Evolutionary conservation across 306 rosid species (phyloP).

Genomic region (Albizia julibrissin): DNA sequence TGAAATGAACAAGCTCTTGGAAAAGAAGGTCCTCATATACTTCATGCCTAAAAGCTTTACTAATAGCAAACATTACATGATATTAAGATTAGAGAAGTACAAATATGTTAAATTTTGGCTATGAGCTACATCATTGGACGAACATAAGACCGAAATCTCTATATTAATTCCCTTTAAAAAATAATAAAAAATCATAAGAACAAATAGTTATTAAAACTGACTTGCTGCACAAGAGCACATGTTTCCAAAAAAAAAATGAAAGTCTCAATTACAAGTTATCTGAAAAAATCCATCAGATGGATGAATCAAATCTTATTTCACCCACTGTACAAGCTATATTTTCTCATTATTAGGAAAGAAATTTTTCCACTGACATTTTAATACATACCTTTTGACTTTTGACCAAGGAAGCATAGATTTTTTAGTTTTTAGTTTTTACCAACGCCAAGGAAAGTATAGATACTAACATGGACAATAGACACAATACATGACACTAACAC

Average conservation of each 20-base stretch:
- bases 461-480: neutral
- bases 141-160: neutral
- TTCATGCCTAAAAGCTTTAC: neutral
- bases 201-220: neutral
- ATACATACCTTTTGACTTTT: neutral
- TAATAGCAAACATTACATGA: neutral
- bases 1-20: neutral
- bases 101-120: neutral
- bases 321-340: neutral
- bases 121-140: neutral
- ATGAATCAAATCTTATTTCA: neutral
- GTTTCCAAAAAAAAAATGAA: neutral
- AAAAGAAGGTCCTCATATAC: neutral
- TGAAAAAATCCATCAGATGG: slow-evolving; percentile 4
- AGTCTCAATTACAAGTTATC: neutral
- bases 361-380: neutral
- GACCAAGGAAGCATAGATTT: neutral
- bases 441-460: neutral
- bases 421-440: neutral
- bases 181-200: neutral
- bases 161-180: neutral
- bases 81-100: neutral
- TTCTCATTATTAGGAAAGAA: neutral
- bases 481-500: neutral
- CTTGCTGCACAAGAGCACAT: neutral